Conservation (phyloP, 179 eudicot species). For the Vitellaria paradoxa region DNA sequence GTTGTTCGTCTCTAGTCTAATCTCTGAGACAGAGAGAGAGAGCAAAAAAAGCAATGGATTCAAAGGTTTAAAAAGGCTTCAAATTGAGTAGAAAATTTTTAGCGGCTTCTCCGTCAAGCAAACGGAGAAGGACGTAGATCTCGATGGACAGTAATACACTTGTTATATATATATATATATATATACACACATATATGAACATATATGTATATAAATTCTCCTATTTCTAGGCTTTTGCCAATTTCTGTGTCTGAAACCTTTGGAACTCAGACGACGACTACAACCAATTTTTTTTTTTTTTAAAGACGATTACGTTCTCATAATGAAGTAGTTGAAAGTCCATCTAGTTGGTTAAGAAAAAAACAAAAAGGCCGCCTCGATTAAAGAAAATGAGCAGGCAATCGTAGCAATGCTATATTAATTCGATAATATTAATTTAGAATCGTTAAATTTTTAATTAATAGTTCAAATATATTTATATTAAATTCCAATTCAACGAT, state of each 20-base stretch:
- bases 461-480: no score
- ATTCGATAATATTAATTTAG: no score
- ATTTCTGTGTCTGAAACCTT: background rate
- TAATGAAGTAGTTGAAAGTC: no score
- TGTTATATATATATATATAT: background rate
- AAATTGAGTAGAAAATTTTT: background rate
- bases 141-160: slow-evolving; percentile 13
- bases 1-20: slow-evolving; percentile 10
- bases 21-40: background rate
- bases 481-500: no score
- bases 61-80: background rate
- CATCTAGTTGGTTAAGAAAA: no score
- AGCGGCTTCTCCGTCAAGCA: slow-evolving; percentile 34
- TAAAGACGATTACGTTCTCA: no score
- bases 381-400: no score
- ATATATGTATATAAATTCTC: background rate
- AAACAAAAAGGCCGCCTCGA: no score
- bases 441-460: no score
- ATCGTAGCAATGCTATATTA: no score
- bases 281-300: no score
- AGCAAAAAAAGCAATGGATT: slow-evolving; percentile 1
- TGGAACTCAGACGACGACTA: background rate
- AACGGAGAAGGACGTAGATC: slow-evolving; percentile 29
- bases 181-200: no score
- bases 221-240: background rate